Evolutionary conservation across 2,329 filamentous ascomycete species (phyloP).

Genomic region (Fusarium sacchari): DNA sequence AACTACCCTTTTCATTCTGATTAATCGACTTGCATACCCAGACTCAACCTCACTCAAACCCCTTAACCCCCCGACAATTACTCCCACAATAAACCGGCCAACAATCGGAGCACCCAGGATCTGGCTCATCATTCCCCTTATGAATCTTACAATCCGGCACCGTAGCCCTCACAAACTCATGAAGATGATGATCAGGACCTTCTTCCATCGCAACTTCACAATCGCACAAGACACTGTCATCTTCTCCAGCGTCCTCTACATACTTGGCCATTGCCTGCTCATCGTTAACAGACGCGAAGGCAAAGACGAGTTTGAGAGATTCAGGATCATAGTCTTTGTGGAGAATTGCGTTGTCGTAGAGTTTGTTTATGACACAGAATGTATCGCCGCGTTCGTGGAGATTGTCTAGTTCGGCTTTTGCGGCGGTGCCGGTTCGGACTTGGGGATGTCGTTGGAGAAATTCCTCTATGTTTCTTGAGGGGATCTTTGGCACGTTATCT

Average conservation of each 20-base stretch:
- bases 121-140: not conserved
- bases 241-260: not conserved
- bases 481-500: accelerated
- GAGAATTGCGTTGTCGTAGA: not conserved
- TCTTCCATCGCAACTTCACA: not conserved
- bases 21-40: no score
- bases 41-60: not conserved
- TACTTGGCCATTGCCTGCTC: not conserved
- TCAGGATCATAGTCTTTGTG: not conserved
- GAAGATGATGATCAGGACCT: not conserved
- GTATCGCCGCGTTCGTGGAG: not conserved
- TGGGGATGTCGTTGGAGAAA: not conserved
- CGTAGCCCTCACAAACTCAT: not conserved
- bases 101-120: not conserved
- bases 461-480: not conserved
- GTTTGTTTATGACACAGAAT: not conserved
- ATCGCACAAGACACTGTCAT: not conserved
- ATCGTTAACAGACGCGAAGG: not conserved
- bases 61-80: not conserved
- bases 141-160: not conserved
- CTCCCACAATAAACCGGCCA: not conserved
- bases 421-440: not conserved
- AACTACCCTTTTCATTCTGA: accelerated
- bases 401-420: not conserved
- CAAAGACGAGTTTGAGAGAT: not conserved